Evolutionary conservation across 148 eudicot species (phyloP), one percentile per base, ranked within the genome.

Genomic region (Oxyria digyna): DNA sequence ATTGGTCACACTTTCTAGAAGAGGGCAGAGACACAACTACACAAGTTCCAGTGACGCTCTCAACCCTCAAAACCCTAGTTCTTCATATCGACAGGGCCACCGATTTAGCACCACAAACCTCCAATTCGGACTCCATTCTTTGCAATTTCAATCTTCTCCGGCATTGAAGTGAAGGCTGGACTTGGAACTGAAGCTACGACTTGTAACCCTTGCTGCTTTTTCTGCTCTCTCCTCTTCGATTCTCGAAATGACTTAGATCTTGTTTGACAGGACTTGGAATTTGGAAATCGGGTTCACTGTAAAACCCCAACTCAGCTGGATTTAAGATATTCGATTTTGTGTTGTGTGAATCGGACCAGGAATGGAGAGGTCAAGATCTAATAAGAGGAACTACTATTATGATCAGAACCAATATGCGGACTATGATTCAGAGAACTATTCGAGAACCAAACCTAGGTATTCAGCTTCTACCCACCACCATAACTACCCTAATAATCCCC

Each of bases 331-430:
- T 20, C 10, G 3, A 1, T 48, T n/a, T 49, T 18, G n/a, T 49
- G 5, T 49, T 18, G 9, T 48, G 54, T 21, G 4, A 10, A 8
- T 11, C 29, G 23, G 52, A 46, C 21, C 52, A 17, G 42, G 23
- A 0, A 90, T 90, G 94, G 93, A 91, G 66, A 81, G 97, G 81
- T 88, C 97, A 11, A 91, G 97, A 91, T 87, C 97, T 74, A 66
- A 66, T 38, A 91, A 91, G 79, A 73, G 97, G 75, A 84, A 82
- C 83, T 91, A 88, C 78, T 87, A 91, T 75, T 82, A 82, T 79
- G 85, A 82, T 67, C 82, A 82, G 59, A 83, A 85, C 74, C 90
- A 86, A 63, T 14, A 63, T 32, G 18, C 23, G 62, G 91, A 88
- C 86, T 85, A 87, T 77, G 92, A 87, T 69, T 81, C 81, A 20